Conservation (phyloP, 2,329 filamentous ascomycete genomes). For the Ophiostoma novo-ulmi region DNA sequence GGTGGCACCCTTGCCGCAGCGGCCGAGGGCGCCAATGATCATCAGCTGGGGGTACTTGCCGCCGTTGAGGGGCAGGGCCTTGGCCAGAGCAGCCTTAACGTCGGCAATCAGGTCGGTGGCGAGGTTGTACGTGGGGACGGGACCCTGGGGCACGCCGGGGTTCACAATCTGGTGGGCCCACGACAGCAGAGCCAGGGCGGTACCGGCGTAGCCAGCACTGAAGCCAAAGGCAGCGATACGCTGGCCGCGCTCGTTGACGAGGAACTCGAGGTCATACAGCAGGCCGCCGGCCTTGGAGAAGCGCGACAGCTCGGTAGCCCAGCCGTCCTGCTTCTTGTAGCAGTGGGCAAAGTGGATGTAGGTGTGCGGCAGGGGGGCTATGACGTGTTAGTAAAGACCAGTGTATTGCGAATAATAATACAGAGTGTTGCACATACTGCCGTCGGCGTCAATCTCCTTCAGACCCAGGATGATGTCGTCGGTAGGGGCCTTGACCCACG, state of each 20-base stretch:
- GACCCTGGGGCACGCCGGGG: conserved; percentile 25
- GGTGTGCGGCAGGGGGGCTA: conserved; percentile 62
- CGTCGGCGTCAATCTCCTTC: conserved; percentile 71
- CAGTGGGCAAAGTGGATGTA: conserved; percentile 64
- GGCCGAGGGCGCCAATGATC: conserved; percentile 77
- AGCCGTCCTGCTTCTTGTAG: conserved; percentile 72
- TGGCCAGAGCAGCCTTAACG: conserved; percentile 65
- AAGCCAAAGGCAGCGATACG: conserved; percentile 69
- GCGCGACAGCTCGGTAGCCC: conserved; percentile 72
- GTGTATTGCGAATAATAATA: background rate
- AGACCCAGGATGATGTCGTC: conserved; percentile 69
- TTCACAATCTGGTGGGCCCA: conserved; percentile 80
- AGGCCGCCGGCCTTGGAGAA: conserved; percentile 72
- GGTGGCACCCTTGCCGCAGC: conserved; percentile 80
- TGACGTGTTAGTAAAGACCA: background rate
- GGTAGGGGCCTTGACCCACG: conserved; percentile 61
- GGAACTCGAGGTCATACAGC: conserved; percentile 82
- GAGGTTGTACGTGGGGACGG: conserved; percentile 34
- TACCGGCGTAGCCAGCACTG: conserved; percentile 70
- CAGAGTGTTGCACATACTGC: conserved; percentile 31
- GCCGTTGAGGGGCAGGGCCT: conserved; percentile 54
- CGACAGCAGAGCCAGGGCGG: conserved; percentile 68
- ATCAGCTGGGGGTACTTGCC: conserved; percentile 68
- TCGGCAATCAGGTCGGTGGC: conserved; percentile 58
- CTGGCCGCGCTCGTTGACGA: conserved; percentile 62